These are phyloP conservation scores for Russula virescens DNA, from an alignment of 768 basidiomycete species.

Conservation along the genomic window DNA sequence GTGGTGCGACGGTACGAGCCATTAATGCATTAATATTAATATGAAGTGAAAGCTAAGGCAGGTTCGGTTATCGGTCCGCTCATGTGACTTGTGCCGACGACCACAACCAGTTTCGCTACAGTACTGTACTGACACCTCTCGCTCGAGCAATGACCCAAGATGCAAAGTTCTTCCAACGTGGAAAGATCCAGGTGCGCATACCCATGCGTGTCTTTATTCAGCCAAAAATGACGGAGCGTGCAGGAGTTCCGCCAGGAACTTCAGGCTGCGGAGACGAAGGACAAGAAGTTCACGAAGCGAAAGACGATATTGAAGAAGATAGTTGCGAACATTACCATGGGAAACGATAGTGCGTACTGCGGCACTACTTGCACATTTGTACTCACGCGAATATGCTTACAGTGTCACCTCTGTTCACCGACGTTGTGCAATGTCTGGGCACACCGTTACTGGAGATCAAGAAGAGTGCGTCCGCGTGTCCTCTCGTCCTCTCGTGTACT, in stretches of 20 bases:
- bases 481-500: neutral
- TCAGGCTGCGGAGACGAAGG: conserved; percentile 86
- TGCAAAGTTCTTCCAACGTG: conserved; percentile 87
- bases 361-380: conserved; percentile 10
- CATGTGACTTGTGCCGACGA: neutral
- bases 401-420: conserved; percentile 96
- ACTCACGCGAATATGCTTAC: conserved; percentile 21
- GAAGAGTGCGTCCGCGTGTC: conserved; percentile 71
- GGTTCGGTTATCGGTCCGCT: neutral
- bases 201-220: conserved; percentile 1
- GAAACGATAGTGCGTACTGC: conserved; percentile 84
- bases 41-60: no score
- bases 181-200: conserved; percentile 78
- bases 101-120: no score
- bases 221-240: conserved; percentile 18
- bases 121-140: neutral
- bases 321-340: conserved; percentile 99
- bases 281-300: conserved; percentile 92
- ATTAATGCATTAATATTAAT: neutral
- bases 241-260: conserved; percentile 90
- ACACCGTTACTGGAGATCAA: conserved; percentile 96
- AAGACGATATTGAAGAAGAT: conserved; percentile 96
- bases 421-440: conserved; percentile 92
- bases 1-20: neutral
- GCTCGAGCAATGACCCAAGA: conserved; percentile 53